Percentiles rank a stretch among this genome's conserved stretches.
Conservation (phyloP, 169 alveolate genomes). For the Plasmodium adleri region DNA sequence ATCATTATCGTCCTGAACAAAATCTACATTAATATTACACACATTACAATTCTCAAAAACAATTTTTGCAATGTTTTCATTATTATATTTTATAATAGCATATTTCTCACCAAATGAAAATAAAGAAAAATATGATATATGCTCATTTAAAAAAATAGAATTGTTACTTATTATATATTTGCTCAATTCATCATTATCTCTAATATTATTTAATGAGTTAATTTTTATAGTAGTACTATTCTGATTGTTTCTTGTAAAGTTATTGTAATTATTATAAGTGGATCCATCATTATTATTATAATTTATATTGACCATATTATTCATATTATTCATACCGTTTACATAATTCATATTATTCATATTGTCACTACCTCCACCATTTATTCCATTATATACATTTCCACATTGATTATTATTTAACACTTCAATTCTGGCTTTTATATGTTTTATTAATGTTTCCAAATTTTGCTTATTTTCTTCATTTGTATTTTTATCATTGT, state of each 20-base stretch:
- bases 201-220: constrained; percentile 28
- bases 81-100: constrained; percentile 59
- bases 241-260: not conserved
- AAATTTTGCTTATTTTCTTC: constrained; percentile 33
- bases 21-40: constrained; percentile 47
- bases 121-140: constrained; percentile 61
- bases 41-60: constrained; percentile 48
- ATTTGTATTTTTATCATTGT: constrained; percentile 38
- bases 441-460: constrained; percentile 45
- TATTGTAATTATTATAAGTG: not conserved
- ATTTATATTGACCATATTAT: constrained; percentile 1
- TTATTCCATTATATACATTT: not conserved
- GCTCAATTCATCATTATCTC: constrained; percentile 59
- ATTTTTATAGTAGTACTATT: constrained; percentile 51
- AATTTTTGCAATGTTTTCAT: constrained; percentile 43
- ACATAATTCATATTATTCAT: not conserved
- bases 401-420: constrained; percentile 59
- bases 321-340: not conserved
- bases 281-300: not conserved
- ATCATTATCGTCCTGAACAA: constrained; percentile 71
- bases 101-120: constrained; percentile 66
- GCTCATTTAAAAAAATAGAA: constrained; percentile 64
- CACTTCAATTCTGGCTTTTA: constrained; percentile 34
- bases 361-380: not conserved
- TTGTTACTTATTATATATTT: constrained; percentile 43